Conservation (phyloP, 768 basidiomycete species). For the Phylloporus arenicola region DNA sequence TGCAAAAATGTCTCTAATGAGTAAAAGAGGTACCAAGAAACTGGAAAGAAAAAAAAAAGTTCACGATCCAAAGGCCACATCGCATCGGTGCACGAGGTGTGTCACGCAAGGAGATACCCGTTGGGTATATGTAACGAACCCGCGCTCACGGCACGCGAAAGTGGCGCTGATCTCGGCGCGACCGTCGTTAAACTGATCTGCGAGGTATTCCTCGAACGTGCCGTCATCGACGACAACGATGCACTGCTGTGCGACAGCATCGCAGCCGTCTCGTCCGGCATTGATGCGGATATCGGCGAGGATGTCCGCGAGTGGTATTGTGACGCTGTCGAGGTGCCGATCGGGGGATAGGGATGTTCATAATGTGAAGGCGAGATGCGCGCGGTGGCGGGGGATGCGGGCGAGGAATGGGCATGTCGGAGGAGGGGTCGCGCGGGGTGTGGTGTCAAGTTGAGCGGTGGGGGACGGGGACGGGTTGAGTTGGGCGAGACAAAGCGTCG, state of each 20-base stretch:
- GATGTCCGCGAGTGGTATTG: slow-evolving; percentile 31
- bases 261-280: slow-evolving; percentile 12
- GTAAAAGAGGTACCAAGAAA: background rate
- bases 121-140: slow-evolving; percentile 11
- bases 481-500: slow-evolving; percentile 24
- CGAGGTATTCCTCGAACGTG: slow-evolving; percentile 64
- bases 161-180: slow-evolving; percentile 40
- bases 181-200: slow-evolving; percentile 57
- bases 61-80: background rate
- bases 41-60: background rate
- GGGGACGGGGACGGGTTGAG: slow-evolving; percentile 17
- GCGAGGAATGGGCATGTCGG: slow-evolving; percentile 21
- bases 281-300: slow-evolving; percentile 20
- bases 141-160: slow-evolving; percentile 33
- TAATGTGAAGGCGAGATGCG: slow-evolving; percentile 10
- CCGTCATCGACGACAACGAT: slow-evolving; percentile 37
- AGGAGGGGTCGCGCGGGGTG: slow-evolving; percentile 10
- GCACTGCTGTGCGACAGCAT: slow-evolving; percentile 29
- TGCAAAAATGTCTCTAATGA: background rate
- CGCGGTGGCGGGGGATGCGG: slow-evolving; percentile 9
- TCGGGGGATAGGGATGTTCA: slow-evolving; percentile 17
- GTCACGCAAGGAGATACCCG: slow-evolving; percentile 11
- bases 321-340: slow-evolving; percentile 31
- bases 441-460: slow-evolving; percentile 15
- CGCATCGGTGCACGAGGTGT: background rate